Base-by-base conservation (phyloP, 805 yeast genomes). In the Metschnikowia proteae region DNA sequence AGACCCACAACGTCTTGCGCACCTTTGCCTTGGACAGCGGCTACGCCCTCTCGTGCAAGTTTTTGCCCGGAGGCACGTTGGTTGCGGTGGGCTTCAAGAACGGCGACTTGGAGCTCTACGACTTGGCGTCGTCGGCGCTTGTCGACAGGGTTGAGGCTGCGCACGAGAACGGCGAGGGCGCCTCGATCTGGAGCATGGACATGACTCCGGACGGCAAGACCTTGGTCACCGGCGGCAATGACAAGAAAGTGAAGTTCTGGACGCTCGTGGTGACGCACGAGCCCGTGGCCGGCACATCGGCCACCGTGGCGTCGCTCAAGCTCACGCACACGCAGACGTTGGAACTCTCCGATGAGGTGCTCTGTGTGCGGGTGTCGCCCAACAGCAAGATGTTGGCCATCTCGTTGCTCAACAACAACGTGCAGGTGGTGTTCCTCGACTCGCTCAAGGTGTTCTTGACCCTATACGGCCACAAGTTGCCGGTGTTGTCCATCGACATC, bases 381-480 rank as follows among this genome's bases (percentile, higher is more conserved):
- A 94, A 89, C 61, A 72, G 81, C 46, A 86, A 78, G 62, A 81
- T 75, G 51, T 67, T 94, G 48, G 96, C 97, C 4, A 86, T 87
- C 4, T 86, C 97, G 1, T 71, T 94, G 47, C 74, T 92, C 56
- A 97, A 94, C 65, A 90, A 86, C 64, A 94, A 97, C n/a, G 96
- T 94, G 39, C 95, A 94, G 68, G 94, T 94, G 17, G 89, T 94
- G 60, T 92, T 85, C 64, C 74, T 83, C 45, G 98, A 92, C 62
- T 75, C 95, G 10, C 75, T 91, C 64, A 94, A 92, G 68, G 86
- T 94, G 61, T 94, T 79, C 68, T 74, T 94, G 55, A 88, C 92
- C 60, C 74, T 94, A 51, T 94, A 94, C 61, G 99, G 99, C 35
- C 99, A 94, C 68, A 94, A 92, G 64, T 77, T 94, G 52, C 99